Conservation (phyloP, 2,329 filamentous ascomycete species). For the Gnomoniopsis sp. region DNA sequence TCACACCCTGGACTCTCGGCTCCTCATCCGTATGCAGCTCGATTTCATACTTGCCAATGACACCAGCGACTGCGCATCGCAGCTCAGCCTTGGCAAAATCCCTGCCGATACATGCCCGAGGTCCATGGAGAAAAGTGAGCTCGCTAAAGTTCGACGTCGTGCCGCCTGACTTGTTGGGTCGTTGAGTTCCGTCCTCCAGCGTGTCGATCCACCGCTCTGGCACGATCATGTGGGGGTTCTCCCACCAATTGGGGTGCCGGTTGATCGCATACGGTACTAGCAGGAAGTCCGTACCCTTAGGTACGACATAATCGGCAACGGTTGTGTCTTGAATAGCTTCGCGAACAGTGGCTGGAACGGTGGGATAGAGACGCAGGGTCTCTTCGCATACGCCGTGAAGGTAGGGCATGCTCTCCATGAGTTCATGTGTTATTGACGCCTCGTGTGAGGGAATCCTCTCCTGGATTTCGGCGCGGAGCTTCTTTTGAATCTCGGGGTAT, state of each 20-base stretch:
- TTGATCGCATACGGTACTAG: constrained; percentile 31
- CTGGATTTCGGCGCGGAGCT: constrained; percentile 11
- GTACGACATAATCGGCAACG: constrained; percentile 4
- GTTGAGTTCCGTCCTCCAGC: background rate
- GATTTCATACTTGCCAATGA: constrained; percentile 13
- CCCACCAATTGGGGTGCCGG: constrained; percentile 36
- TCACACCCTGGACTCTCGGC: constrained; percentile 9
- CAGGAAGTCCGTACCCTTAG: constrained; percentile 11
- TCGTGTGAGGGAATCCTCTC: background rate
- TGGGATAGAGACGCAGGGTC: constrained; percentile 2
- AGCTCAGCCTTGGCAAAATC: constrained; percentile 17
- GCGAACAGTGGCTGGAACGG: background rate
- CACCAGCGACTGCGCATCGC: constrained; percentile 9
- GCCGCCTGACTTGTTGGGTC: constrained; percentile 15
- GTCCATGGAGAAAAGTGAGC: constrained; percentile 14
- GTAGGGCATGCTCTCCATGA: constrained; percentile 13
- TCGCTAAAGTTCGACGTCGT: constrained; percentile 10
- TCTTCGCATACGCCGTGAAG: constrained; percentile 14
- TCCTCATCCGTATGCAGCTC: constrained; percentile 9
- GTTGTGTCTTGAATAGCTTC: constrained; percentile 1
- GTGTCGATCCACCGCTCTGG: constrained; percentile 38
- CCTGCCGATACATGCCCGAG: constrained; percentile 7
- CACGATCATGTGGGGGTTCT: constrained; percentile 35
- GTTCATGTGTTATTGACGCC: background rate
- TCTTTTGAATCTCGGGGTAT: constrained; percentile 9